Percentiles rank a stretch among this genome's conserved stretches.
Evolutionary conservation across 306 rosid genomes (phyloP).

Genomic region (Pyrus bretschneideri): DNA sequence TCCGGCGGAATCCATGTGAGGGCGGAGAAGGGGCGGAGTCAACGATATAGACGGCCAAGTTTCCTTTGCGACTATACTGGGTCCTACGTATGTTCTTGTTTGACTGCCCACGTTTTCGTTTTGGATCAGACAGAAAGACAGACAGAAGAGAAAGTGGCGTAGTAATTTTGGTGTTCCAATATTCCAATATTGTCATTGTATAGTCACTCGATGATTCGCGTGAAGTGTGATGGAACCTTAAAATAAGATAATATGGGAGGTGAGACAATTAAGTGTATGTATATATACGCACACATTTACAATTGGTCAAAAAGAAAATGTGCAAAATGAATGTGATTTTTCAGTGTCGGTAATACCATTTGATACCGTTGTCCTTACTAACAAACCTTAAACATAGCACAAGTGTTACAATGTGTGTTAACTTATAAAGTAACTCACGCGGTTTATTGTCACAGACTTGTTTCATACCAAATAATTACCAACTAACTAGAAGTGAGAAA

Average conservation of each 20-base stretch:
- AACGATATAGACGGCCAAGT: constrained; percentile 24
- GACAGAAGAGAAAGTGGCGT: neutral
- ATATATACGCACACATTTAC: neutral
- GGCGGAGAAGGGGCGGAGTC: constrained; percentile 11
- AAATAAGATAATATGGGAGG: neutral
- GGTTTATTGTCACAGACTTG: too few species aligned
- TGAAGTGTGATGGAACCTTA: neutral
- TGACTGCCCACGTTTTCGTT: constrained; percentile 11
- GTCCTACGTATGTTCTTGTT: constrained; percentile 4
- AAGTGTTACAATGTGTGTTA: too few species aligned
- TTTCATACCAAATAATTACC: too few species aligned
- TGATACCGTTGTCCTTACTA: too few species aligned
- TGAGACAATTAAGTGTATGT: neutral
- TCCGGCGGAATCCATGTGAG: constrained; percentile 27
- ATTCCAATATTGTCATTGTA: neutral
- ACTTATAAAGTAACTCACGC: too few species aligned
- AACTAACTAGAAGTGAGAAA: too few species aligned
- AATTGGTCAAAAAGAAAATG: neutral
- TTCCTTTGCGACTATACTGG: neutral
- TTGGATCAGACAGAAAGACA: neutral
- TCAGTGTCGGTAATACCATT: neutral
- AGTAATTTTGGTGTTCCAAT: neutral
- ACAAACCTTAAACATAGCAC: too few species aligned
- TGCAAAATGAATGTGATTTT: neutral
- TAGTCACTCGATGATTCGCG: neutral